Evolutionary conservation across 331 rosid genomes (phyloP), one percentile per base, ranked within the genome.

Genomic region (Acacia pycnantha): DNA sequence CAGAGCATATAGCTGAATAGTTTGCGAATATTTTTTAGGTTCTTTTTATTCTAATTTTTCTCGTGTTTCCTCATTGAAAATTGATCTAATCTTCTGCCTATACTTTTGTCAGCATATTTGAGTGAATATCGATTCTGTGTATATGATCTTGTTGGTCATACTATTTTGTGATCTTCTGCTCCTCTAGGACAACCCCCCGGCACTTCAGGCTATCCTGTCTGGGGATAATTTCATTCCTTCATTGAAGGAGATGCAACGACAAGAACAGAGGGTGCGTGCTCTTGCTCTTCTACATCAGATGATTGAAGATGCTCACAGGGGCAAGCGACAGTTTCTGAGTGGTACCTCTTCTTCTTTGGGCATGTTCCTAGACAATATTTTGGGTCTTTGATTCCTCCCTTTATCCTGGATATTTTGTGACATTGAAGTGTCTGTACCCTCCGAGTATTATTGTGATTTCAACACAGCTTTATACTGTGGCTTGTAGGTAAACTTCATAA

Each of bases 251-350:
- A 83, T 88, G 66, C 94, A 85, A 16, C 92, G 96, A 74, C 90
- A 85, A 78, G 98, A 94, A 82, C 99, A 93, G 86, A 91, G 96
- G 87, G 99, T 92, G 77, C 99, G 99, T 69, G 98, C 97, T 84
- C 92, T 93, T 82, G 97, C 89, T 79, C 88, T 95, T 88, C 91
- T 95, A 79, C 98, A 95, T 86, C 97, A 93, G 82, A 95, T 95
- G 97, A 90, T 95, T 89, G 99, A 95, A 86, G 98, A 93, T 86
- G 99, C 99, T 77, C 99, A 93, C 82, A 86, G 71, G 86, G 99
- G 95, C 79, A 93, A 93, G 84, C 92, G 98, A 8, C 99, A 95
- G 86, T 95, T 95, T 88, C 89, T 95, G n/a, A 95, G 99, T 70
- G 99, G 99, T 95, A 87, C 66, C 3, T 58, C 81, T 53, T 71